These are phyloP conservation scores for Phytophthora cajani DNA, from an alignment of 352 stramenopile genomes.

Conservation along the genomic window DNA sequence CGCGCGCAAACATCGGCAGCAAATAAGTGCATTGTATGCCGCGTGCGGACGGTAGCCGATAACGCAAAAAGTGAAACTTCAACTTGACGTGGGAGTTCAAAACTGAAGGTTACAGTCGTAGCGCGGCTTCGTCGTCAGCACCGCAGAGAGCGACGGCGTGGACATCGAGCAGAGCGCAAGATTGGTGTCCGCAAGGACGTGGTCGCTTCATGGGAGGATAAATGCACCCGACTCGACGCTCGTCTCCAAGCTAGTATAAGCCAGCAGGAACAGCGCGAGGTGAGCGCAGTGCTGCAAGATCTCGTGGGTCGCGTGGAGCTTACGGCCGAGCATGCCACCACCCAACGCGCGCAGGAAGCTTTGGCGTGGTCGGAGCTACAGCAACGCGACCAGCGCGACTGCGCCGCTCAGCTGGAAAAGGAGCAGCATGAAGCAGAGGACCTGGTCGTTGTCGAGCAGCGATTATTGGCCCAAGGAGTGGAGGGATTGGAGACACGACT, in stretches of 20 bases:
- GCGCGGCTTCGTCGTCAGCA: constrained; percentile 13
- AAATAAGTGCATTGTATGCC: too few species aligned
- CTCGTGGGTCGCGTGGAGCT: constrained; percentile 22
- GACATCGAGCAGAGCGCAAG: neutral
- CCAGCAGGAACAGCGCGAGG: neutral
- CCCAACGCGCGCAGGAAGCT: neutral
- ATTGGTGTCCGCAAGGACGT: neutral
- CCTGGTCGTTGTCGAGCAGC: neutral
- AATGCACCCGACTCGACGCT: neutral
- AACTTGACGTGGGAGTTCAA: too few species aligned
- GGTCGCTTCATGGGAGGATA: constrained; percentile 3
- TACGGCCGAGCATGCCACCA: neutral
- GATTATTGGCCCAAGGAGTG: neutral
- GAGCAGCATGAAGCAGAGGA: constrained; percentile 1
- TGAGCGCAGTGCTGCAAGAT: constrained; percentile 5
- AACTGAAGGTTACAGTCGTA: neutral
- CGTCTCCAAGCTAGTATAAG: neutral
- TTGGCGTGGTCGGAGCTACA: neutral
- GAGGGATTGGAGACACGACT: neutral
- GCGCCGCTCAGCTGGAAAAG: neutral
- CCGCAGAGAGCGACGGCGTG: constrained; percentile 1
- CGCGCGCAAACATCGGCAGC: too few species aligned
- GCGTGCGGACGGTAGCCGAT: too few species aligned
- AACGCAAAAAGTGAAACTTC: too few species aligned
- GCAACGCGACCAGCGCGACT: neutral